Evolutionary conservation across 345 rosid species (phyloP).

Genomic region (Erodium maritimum): DNA sequence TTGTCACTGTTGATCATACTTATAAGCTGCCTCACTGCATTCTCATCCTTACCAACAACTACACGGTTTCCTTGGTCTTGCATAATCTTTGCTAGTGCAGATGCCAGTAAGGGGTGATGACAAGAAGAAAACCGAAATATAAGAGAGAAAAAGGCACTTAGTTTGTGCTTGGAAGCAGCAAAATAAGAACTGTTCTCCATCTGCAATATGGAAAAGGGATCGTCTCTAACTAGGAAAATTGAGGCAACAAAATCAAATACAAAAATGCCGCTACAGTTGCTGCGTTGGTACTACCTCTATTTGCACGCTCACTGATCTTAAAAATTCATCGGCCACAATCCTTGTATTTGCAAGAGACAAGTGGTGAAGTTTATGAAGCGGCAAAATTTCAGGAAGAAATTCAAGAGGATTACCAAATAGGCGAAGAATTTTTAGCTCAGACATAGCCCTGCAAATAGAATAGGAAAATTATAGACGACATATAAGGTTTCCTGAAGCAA

Average conservation of each 20-base stretch:
- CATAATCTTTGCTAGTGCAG: slow-evolving; percentile 92
- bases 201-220: slow-evolving; percentile 33
- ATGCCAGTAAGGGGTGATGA: slow-evolving; percentile 95
- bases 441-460: slow-evolving; percentile 67
- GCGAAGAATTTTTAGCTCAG: slow-evolving; percentile 71
- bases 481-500: slow-evolving; percentile 10
- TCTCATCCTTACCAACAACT: slow-evolving; percentile 94
- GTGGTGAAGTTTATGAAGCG: slow-evolving; percentile 78
- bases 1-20: slow-evolving; percentile 98
- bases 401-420: slow-evolving; percentile 96
- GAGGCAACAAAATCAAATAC: too few species aligned
- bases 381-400: slow-evolving; percentile 94
- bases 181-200: slow-evolving; percentile 88
- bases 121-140: slow-evolving; percentile 97
- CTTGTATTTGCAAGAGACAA: slow-evolving; percentile 87
- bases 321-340: slow-evolving; percentile 80
- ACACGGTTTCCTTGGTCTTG: slow-evolving; percentile 86
- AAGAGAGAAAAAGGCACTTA: slow-evolving; percentile 96
- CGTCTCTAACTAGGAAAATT: slow-evolving; percentile 8
- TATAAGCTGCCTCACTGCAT: slow-evolving; percentile 95
- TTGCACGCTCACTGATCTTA: slow-evolving; percentile 81
- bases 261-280: neutral
- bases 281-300: slow-evolving; percentile 53
- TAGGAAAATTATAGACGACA: slow-evolving; percentile 23
- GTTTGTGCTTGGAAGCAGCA: slow-evolving; percentile 85